Conservation (phyloP, 495 filamentous ascomycete genomes). For the Aspergillus hancockii region DNA sequence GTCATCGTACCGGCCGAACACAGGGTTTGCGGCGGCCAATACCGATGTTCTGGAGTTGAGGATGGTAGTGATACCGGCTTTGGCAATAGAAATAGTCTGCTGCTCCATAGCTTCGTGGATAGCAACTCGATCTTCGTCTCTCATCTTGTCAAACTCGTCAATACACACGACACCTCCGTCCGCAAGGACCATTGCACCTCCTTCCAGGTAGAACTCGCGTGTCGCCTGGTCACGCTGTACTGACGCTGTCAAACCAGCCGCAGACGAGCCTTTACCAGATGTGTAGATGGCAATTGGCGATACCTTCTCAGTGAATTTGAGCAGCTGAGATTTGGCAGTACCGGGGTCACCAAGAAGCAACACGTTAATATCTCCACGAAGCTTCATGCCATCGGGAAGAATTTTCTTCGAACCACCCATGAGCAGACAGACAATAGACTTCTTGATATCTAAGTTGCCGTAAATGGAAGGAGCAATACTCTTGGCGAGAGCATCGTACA, state of each 20-base stretch:
- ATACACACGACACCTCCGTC: conserved; percentile 99
- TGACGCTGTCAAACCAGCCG: conserved; percentile 96
- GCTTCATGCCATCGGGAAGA: conserved; percentile 95
- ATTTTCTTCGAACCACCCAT: conserved; percentile 99
- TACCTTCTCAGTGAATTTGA: conserved; percentile 97
- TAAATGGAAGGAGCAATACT: conserved; percentile 99
- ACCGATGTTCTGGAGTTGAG: conserved; percentile 95
- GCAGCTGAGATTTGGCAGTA: conserved; percentile 95
- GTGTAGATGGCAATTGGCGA: conserved; percentile 99
- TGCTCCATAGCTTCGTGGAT: conserved; percentile 99
- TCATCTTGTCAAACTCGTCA: conserved; percentile 99
- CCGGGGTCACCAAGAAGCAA: conserved; percentile 95
- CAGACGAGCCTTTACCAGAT: conserved; percentile 97
- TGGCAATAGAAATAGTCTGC: conserved; percentile 99
- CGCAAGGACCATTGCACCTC: conserved; percentile 97
- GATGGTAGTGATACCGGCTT: conserved; percentile 98
- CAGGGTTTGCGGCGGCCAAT: conserved; percentile 93
- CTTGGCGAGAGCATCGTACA: conserved; percentile 85
- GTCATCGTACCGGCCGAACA: conserved; percentile 97
- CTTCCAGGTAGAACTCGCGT: conserved; percentile 97
- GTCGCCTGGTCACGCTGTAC: conserved; percentile 91
- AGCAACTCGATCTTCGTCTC: conserved; percentile 96
- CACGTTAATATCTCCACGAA: conserved; percentile 98
- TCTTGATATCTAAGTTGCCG: conserved; percentile 95
- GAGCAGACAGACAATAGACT: conserved; percentile 93